Evolutionary conservation across 441 rosid genomes (phyloP), one percentile per base, ranked within the genome.

Genomic region (Erodium trifolium): DNA sequence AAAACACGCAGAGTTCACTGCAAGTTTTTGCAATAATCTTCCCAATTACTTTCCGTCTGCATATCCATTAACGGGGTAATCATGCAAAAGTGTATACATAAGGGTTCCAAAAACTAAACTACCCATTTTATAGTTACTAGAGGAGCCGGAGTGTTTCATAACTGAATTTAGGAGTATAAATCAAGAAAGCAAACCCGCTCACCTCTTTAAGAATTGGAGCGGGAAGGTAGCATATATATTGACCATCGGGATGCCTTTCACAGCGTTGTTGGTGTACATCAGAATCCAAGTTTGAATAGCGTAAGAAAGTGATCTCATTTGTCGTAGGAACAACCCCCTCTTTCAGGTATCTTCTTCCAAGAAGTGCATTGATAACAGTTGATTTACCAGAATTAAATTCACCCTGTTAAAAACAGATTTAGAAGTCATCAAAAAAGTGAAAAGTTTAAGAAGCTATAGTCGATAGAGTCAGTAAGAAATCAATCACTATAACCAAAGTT

Each of bases 331-430:
- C 79, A 79, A 94, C 97, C 23, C 96, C 97, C 67, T 87, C 96
- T 71, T 85, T 90, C 66, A 94, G 93, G 59, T 88, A 94, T 75
- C 92, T 85, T 82, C 88, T 75, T 73, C 99, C 97, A 68, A 94
- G 96, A 77, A 94, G 89, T n/a, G 99, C 96, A 16, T 23, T 23
- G 27, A 23, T 23, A 23, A 23, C 27, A 23, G 90, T 84, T 66
- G 99, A 90, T 85, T 94, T 94, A 39, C 99, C 99, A 14, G 99
- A 90, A 79, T 91, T 94, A 70, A 88, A 91, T 70, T 94, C 99
- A 74, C 99, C 96, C 99, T 94, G 81, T 68, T 62, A 69, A 69
- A 75, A 84, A 78, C 41, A 35, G 70, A 73, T 59, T 31, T 37
- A 71, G 5, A 66, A 74, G 12, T 73, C 71, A 73, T 7, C 23